Evolutionary conservation across 2,329 filamentous ascomycete species (phyloP).

Genomic region (Botrytis porri): DNA sequence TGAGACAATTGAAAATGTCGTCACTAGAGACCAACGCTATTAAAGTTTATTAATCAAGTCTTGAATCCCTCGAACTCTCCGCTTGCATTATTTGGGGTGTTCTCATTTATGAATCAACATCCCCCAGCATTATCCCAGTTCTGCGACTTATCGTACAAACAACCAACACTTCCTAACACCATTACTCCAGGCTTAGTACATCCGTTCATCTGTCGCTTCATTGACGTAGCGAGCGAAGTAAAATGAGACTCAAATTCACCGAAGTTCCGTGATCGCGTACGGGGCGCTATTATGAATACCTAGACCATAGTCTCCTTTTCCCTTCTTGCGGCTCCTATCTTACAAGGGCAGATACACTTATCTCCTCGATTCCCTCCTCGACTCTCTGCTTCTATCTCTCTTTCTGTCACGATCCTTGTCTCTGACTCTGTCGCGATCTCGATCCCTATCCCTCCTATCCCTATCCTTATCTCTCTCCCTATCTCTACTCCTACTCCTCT

Average conservation of each 20-base stretch:
- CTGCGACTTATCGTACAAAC: background rate
- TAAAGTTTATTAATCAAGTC: background rate
- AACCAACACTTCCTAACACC: background rate
- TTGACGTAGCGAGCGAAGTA: background rate
- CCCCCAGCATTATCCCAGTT: background rate
- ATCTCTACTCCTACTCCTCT: constrained; percentile 20
- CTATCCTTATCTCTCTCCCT: constrained; percentile 15
- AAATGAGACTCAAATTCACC: background rate
- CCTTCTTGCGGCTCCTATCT: background rate
- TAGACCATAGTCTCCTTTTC: background rate
- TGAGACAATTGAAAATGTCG: background rate
- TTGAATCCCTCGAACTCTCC: background rate
- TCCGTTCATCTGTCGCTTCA: background rate
- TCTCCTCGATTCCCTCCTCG: constrained; percentile 28
- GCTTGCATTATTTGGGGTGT: background rate
- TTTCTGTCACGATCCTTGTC: constrained; percentile 28
- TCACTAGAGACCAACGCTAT: background rate
- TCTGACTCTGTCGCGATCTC: background rate
- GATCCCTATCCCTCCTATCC: constrained; percentile 3
- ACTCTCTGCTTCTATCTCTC: constrained; percentile 28
- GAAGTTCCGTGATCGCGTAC: too few species aligned
- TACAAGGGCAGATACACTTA: background rate
- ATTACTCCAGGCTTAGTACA: background rate
- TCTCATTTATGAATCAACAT: background rate
- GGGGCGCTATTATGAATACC: background rate